phyloP scores from a whole-genome alignment of 352 stramenopile species.

The Globisporangium irregulare region DNA sequence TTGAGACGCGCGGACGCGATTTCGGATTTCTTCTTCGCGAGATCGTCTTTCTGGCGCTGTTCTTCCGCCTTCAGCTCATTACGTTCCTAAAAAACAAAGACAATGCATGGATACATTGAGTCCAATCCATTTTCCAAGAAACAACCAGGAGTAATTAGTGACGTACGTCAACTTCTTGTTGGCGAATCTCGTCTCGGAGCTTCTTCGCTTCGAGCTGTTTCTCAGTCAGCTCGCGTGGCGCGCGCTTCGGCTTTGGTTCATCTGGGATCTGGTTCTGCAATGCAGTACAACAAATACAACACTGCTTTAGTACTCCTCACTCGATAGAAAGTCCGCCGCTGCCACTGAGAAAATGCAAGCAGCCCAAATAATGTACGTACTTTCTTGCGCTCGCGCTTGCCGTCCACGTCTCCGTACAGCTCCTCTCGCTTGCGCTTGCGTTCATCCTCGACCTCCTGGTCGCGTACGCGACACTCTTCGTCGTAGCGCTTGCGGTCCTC shows the following conservation, averaged over 20 bases:
- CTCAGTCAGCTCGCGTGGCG: conserved; percentile 46
- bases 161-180: conserved; percentile 51
- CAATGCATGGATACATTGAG: neutral
- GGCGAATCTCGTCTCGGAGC: conserved; percentile 65
- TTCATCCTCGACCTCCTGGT: conserved; percentile 69
- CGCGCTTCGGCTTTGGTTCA: conserved; percentile 36
- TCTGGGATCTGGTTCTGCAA: conserved; percentile 33
- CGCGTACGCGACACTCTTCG: conserved; percentile 65
- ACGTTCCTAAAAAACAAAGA: conserved; percentile 30
- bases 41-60: conserved; percentile 72
- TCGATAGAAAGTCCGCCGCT: neutral
- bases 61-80: conserved; percentile 77
- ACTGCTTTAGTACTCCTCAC: conserved; percentile 4
- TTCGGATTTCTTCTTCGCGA: conserved; percentile 74
- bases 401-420: conserved; percentile 63
- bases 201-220: conserved; percentile 73
- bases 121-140: neutral
- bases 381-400: conserved; percentile 81
- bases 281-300: neutral
- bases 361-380: conserved; percentile 12
- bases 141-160: neutral
- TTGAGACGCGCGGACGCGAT: conserved; percentile 85
- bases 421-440: conserved; percentile 76
- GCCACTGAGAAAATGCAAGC: neutral
- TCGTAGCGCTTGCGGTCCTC: conserved; percentile 69